Conservation (phyloP, 2,329 filamentous ascomycete species). For the Biscogniauxia marginata region DNA sequence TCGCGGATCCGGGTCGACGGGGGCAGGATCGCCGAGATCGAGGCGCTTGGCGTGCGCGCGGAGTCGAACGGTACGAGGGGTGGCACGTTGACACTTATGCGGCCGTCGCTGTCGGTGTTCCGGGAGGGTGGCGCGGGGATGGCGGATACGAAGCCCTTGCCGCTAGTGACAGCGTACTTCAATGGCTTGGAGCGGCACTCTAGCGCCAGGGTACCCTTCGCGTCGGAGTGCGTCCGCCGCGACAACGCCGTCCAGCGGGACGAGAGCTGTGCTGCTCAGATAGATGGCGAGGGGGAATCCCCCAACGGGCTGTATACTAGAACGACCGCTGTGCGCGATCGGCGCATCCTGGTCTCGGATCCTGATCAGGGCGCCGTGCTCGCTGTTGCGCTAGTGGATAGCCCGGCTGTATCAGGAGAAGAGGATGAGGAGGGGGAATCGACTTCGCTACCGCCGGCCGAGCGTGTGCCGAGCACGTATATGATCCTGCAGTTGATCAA, state of each 20-base stretch:
- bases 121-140: neutral
- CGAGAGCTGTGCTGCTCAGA: conserved; percentile 18
- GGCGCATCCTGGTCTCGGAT: conserved; percentile 19
- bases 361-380: conserved; percentile 13
- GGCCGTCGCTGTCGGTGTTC: conserved; percentile 20
- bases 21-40: conserved; percentile 20
- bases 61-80: conserved; percentile 16
- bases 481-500: conserved; percentile 22
- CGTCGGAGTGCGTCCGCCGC: conserved; percentile 15
- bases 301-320: conserved; percentile 18
- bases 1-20: conserved; percentile 17
- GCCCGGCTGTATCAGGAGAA: conserved; percentile 11
- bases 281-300: conserved; percentile 14
- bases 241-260: conserved; percentile 18
- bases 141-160: conserved; percentile 2
- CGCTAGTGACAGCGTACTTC: conserved; percentile 14
- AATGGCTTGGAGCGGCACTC: conserved; percentile 20
- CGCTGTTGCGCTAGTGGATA: conserved; percentile 20
- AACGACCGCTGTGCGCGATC: conserved; percentile 20
- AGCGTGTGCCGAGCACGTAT: conserved; percentile 19
- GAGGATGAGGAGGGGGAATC: too few relatives aligned
- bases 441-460: conserved; percentile 6
- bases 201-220: conserved; percentile 16
- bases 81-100: conserved; percentile 23
- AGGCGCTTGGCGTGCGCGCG: conserved; percentile 20